Evolutionary conservation across 208 protist genomes (phyloP).

Genomic region (Leishmania arabica): DNA sequence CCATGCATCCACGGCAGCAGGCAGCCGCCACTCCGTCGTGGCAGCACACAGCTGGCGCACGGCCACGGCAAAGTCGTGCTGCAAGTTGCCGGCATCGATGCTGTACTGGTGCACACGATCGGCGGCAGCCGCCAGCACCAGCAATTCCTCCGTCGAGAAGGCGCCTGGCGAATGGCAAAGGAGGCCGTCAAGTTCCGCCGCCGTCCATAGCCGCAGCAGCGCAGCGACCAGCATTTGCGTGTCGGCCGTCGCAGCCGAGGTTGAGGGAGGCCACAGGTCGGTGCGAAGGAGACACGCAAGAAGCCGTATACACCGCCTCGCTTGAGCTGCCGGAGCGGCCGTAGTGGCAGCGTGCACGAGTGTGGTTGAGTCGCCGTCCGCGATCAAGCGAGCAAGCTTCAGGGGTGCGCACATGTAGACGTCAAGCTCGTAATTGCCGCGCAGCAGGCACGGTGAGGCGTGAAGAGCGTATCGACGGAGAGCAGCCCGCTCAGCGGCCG

Average conservation of each 20-base stretch:
- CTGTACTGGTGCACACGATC: constrained; percentile 6
- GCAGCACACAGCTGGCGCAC: constrained; percentile 9
- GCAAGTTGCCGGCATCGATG: not conserved
- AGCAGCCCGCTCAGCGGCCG: not conserved
- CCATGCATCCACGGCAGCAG: constrained; percentile 33
- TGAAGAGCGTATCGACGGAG: constrained; percentile 21
- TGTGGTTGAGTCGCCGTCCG: constrained; percentile 3
- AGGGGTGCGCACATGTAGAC: constrained; percentile 21
- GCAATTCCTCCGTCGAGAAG: constrained; percentile 34
- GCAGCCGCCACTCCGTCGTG: constrained; percentile 17
- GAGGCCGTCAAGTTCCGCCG: constrained; percentile 9
- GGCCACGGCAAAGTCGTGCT: not conserved
- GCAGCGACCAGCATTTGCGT: constrained; percentile 10
- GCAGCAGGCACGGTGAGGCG: constrained; percentile 20
- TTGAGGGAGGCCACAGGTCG: constrained; percentile 23
- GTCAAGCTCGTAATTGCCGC: constrained; percentile 14
- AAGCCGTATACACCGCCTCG: constrained; percentile 15
- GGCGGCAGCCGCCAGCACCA: constrained; percentile 25
- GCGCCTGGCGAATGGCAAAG: constrained; percentile 2
- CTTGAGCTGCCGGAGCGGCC: constrained; percentile 14
- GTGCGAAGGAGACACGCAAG: constrained; percentile 28
- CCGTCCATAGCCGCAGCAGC: constrained; percentile 21
- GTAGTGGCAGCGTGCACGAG: constrained; percentile 8
- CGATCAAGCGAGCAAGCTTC: constrained; percentile 14
- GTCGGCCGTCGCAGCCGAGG: not conserved